Conservation (phyloP, 768 basidiomycete species). For the Wakefieldia striispora region DNA sequence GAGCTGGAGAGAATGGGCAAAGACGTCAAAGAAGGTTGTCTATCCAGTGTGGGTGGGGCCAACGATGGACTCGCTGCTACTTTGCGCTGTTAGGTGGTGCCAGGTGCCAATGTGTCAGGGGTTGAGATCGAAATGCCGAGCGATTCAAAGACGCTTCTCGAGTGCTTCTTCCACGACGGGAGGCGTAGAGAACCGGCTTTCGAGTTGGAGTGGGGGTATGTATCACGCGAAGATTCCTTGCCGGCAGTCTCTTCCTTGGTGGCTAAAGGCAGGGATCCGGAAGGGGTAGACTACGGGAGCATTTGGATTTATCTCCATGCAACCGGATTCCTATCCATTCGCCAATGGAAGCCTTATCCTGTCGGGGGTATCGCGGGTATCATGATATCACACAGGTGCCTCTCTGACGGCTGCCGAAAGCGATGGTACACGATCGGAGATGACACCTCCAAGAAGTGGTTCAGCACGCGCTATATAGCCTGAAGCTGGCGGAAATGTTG, state of each 20-base stretch:
- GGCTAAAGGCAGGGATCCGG: no score
- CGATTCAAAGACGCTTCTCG: conserved; percentile 69
- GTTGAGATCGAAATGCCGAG: conserved; percentile 68
- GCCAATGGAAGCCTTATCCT: conserved; percentile 44
- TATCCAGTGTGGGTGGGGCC: conserved; percentile 10
- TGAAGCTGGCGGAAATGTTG: conserved; percentile 4
- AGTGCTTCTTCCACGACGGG: conserved; percentile 38
- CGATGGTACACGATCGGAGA: not conserved
- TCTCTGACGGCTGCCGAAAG: conserved; percentile 1
- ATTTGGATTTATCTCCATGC: conserved; percentile 46
- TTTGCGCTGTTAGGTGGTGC: conserved; percentile 24
- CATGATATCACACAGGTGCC: conserved; percentile 5
- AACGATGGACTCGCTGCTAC: conserved; percentile 26
- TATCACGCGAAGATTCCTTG: conserved; percentile 21
- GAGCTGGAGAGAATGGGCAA: conserved; percentile 18
- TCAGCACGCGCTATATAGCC: not conserved
- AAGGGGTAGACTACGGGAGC: conserved; percentile 20
- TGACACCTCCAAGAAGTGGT: not conserved
- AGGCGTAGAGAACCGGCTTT: conserved; percentile 17
- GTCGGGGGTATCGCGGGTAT: conserved; percentile 20
- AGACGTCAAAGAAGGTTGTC: conserved; percentile 12
- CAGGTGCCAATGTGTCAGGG: conserved; percentile 36
- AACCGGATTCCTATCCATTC: conserved; percentile 83
- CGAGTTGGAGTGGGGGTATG: conserved; percentile 18
- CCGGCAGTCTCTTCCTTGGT: conserved; percentile 24